Base-by-base conservation (phyloP, 1,139 yeast genomes). In the Hyphopichia buzzinii region DNA sequence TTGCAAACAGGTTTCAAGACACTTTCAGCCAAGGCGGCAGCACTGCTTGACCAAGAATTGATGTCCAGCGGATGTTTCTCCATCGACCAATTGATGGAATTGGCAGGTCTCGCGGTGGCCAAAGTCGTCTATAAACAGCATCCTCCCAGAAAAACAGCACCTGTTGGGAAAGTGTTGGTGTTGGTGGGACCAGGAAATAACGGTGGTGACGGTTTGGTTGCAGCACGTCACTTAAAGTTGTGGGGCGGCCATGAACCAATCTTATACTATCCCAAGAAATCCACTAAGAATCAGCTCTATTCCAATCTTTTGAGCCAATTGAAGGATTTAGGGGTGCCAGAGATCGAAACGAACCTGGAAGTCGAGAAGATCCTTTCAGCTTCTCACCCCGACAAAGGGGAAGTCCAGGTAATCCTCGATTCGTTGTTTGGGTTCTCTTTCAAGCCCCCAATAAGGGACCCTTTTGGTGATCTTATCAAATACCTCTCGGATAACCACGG, bases 191-290 rank as follows among this genome's bases (percentile, higher is more conserved):
- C 97, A 0, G 98, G 98, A 1, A 92, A 92, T 53, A 92, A 92
- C 53, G 97, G 90, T 3, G 98, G 98, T 1, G 98, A 92, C 58
- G 98, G 98, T 0, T 66, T 92, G 15, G 98, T 92, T 2, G 95
- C 96, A 17, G 96, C 97, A 3, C 74, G 98, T 30, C 98, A 94
- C 55, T 67, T 92, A 44, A 78, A 78, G 47, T 63, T 88, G 8
- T 80, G 94, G 72, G 95, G 66, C 4, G 57, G 92, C 1, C 88
- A 82, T 56, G 64, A 68, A 7, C 96, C 96, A 1, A 63, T 74
- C 3, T 71, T 90, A 1, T 82, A 69, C 54, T 84, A 82, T 50
- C 92, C 92, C 3, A 81, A 76, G 47, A 70, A 72, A 38, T 72
- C 82, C 3, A 47, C 60, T 3, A 74, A 72, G 39, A 60, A 55